These are phyloP conservation scores for Aspergillus floridensis DNA, from an alignment of 2,329 filamentous ascomycete species.

Conservation along the genomic window DNA sequence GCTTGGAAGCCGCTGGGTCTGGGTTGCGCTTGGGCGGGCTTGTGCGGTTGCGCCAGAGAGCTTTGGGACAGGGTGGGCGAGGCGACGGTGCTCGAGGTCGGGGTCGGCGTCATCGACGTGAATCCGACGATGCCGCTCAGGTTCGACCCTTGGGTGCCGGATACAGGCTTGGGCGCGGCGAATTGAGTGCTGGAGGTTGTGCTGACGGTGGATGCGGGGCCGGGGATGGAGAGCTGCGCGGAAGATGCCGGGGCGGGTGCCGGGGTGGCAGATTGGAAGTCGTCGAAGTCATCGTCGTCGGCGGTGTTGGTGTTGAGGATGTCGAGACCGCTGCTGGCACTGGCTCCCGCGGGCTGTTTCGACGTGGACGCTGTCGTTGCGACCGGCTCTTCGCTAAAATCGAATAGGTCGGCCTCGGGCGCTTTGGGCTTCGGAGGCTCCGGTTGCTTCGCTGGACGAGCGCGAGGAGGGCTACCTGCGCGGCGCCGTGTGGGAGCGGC, in stretches of 20 bases:
- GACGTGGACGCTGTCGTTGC: slow-evolving; percentile 43
- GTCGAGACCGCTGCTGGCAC: slow-evolving; percentile 44
- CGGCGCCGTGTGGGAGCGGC: slow-evolving; percentile 52
- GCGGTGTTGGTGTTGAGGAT: slow-evolving; percentile 48
- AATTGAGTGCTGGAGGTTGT: slow-evolving; percentile 62
- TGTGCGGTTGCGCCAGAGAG: slow-evolving; percentile 38
- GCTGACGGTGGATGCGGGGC: slow-evolving; percentile 49
- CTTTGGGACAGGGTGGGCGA: slow-evolving; percentile 55
- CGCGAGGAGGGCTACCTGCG: slow-evolving; percentile 44
- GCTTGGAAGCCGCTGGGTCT: slow-evolving; percentile 70
- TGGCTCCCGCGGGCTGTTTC: slow-evolving; percentile 43
- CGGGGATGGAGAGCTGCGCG: slow-evolving; percentile 39
- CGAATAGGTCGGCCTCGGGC: slow-evolving; percentile 89
- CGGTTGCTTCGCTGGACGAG: slow-evolving; percentile 58
- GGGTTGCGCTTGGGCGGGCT: slow-evolving; percentile 44
- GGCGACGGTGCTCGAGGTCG: slow-evolving; percentile 52
- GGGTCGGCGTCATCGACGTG: slow-evolving; percentile 75
- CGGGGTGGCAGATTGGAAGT: slow-evolving; percentile 82
- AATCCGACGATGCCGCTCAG: slow-evolving; percentile 77
- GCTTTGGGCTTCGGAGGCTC: slow-evolving; percentile 71
- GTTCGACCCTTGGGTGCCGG: slow-evolving; percentile 75
- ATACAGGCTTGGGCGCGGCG: slow-evolving; percentile 78
- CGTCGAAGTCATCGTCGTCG: slow-evolving; percentile 86
- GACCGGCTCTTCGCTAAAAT: slow-evolving; percentile 72
- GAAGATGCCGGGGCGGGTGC: slow-evolving; percentile 33